Percentiles rank a stretch among this genome's conserved stretches.
Conservation (phyloP, 2,329 filamentous ascomycete genomes). For the Domatiomyces catenatus region DNA sequence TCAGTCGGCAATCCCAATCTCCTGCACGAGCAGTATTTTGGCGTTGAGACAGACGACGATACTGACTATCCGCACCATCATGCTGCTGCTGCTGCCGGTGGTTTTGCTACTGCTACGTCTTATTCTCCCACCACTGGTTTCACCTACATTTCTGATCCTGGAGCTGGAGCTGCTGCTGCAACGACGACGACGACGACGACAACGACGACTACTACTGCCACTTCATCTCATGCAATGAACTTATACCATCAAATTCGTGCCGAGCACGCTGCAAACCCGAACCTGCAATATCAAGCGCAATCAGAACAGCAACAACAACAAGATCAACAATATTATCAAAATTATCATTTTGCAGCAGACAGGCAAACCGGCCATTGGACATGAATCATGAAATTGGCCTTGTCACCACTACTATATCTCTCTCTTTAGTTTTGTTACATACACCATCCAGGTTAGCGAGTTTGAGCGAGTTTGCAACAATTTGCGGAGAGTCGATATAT, state of each 20-base stretch:
- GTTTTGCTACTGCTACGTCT: background rate
- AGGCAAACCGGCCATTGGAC: background rate
- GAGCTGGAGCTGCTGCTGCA: too few species aligned
- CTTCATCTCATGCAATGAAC: background rate
- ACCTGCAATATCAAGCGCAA: background rate
- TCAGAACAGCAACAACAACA: too few species aligned
- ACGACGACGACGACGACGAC: too few species aligned
- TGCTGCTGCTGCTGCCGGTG: background rate
- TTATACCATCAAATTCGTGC: background rate
- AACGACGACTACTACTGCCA: background rate
- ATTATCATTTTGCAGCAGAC: background rate
- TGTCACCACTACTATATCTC: too few species aligned
- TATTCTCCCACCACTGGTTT: too few species aligned
- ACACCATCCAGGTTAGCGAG: too few species aligned
- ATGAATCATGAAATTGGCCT: background rate
- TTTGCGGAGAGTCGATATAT: too few species aligned
- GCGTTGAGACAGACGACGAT: conserved; percentile 8
- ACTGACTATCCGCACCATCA: background rate
- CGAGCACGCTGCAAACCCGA: background rate
- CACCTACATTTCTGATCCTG: too few species aligned
- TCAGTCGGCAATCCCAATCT: conserved; percentile 14
- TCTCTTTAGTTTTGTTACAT: too few species aligned
- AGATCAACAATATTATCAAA: background rate
- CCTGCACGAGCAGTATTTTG: conserved; percentile 17
- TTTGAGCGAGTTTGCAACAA: too few species aligned